Conservation (phyloP, 2,329 filamentous ascomycete genomes). For the Grosmannia huntii region DNA sequence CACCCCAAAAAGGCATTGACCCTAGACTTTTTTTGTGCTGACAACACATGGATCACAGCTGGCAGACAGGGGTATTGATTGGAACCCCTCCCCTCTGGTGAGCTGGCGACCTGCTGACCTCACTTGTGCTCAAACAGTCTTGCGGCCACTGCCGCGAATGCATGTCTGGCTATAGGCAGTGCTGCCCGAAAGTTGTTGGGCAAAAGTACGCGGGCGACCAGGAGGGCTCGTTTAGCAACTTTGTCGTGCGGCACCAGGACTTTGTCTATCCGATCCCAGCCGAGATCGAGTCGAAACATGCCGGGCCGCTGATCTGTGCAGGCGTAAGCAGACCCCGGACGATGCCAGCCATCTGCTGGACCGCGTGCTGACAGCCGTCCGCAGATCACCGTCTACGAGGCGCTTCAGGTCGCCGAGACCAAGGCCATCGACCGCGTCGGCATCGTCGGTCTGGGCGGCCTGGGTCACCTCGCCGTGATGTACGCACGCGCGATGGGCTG, state of each 20-base stretch:
- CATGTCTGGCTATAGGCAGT: conserved; percentile 3
- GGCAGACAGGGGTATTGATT: neutral
- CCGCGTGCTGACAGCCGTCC: neutral
- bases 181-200: conserved; percentile 1
- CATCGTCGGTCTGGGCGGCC: conserved; percentile 37
- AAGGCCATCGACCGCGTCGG: conserved; percentile 19
- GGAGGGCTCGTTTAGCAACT: conserved; percentile 4
- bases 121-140: neutral
- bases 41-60: neutral
- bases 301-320: conserved; percentile 4
- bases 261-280: conserved; percentile 5
- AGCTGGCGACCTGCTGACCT: neutral
- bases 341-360: no score
- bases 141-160: conserved; percentile 4
- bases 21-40: neutral
- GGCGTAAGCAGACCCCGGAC: neutral
- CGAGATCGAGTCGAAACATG: neutral
- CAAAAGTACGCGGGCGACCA: conserved; percentile 4
- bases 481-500: conserved; percentile 31
- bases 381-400: conserved; percentile 23
- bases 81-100: neutral
- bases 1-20: neutral
- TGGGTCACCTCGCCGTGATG: conserved; percentile 51
- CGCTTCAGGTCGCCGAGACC: conserved; percentile 15
- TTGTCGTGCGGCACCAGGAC: conserved; percentile 6